Percentiles rank a stretch among this genome's conserved stretches.
Conservation (phyloP, 2,329 filamentous ascomycete genomes). For the Sclerotinia spermophila region DNA sequence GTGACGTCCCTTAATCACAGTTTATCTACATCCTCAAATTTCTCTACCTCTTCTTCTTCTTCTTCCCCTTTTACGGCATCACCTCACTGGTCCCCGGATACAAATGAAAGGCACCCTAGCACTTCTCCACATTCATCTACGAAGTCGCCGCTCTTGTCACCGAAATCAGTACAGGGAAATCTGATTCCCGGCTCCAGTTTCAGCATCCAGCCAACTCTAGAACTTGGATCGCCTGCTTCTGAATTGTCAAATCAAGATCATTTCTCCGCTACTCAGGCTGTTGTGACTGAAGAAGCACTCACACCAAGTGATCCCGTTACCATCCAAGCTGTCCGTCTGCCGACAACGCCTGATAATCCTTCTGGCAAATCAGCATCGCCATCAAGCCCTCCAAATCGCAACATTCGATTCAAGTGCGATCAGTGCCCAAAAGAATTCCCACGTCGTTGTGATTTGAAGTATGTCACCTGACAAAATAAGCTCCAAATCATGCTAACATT, state of each 20-base stretch:
- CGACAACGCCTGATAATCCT: neutral
- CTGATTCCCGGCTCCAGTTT: neutral
- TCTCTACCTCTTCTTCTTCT: neutral
- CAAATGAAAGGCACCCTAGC: neutral
- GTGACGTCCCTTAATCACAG: neutral
- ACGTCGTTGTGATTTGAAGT: neutral
- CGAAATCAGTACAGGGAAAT: neutral
- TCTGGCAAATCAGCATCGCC: neutral
- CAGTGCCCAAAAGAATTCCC: neutral
- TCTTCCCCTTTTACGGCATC: neutral
- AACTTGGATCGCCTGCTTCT: neutral
- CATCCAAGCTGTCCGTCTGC: neutral
- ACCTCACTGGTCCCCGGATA: neutral
- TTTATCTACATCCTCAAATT: neutral
- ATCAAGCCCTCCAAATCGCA: neutral
- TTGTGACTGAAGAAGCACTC: neutral
- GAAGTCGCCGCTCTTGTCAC: neutral
- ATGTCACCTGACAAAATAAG: neutral
- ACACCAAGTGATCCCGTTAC: neutral
- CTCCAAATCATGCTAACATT: neutral
- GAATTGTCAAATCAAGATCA: neutral
- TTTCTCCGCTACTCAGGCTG: neutral
- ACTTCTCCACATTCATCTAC: neutral
- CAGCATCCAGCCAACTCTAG: neutral
- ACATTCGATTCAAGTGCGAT: neutral